A percentile compares a stretch with the other conserved stretches of the same genome.
Conservation (phyloP, 441 rosid species). For the Theobroma grandiflorum region DNA sequence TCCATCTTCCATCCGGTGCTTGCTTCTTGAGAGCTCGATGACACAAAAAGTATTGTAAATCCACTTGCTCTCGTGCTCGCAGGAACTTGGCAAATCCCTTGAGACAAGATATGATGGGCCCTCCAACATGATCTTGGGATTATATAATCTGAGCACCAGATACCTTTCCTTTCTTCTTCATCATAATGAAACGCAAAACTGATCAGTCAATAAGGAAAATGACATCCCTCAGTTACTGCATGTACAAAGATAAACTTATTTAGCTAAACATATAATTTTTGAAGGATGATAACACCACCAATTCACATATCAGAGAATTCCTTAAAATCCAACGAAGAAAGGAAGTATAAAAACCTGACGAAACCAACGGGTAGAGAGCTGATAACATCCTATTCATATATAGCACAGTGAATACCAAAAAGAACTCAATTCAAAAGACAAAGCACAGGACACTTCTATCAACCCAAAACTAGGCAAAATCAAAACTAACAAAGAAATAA, state of each 20-base stretch:
- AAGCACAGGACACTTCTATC: not conserved
- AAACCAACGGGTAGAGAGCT: not conserved
- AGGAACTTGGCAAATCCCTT: slow-evolving; percentile 53
- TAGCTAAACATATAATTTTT: slow-evolving; percentile 1
- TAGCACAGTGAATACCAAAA: not conserved
- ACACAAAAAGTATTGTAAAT: slow-evolving; percentile 46
- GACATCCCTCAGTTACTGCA: slow-evolving; percentile 28
- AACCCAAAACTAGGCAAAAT: slow-evolving; percentile 24
- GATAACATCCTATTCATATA: not conserved
- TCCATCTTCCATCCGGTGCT: slow-evolving; percentile 46
- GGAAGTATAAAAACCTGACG: not conserved
- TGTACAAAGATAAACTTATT: slow-evolving; percentile 11
- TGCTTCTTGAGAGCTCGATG: slow-evolving; percentile 35
- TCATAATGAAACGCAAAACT: slow-evolving; percentile 27
- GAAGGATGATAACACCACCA: not conserved
- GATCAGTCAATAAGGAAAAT: slow-evolving; percentile 28
- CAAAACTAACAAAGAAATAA: not conserved
- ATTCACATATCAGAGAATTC: not conserved
- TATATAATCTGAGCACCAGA: slow-evolving; percentile 7
- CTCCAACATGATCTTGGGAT: slow-evolving; percentile 57
- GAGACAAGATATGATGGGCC: slow-evolving; percentile 48
- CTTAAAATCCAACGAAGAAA: not conserved
- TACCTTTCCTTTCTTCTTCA: slow-evolving; percentile 28
- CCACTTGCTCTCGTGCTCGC: slow-evolving; percentile 56
- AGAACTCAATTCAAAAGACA: not conserved